Percentiles rank a stretch among this genome's conserved stretches.
phyloP scores from a whole-genome alignment of 192 early-diverging fungal species.

The Spizellomyces sp. region DNA sequence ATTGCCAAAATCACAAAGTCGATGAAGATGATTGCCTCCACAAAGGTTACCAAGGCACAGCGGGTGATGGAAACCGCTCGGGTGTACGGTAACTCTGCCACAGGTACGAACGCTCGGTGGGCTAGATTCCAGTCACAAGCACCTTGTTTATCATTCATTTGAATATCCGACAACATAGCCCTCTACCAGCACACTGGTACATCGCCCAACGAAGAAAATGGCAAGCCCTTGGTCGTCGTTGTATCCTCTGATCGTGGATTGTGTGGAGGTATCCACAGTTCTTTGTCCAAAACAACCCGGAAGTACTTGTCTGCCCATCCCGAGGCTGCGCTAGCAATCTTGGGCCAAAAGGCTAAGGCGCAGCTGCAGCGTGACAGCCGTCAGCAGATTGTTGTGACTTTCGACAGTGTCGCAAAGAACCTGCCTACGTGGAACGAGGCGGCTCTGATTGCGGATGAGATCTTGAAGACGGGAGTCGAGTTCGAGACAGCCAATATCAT shows the following conservation, averaged over 20 bases:
- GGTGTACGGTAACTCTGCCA: conserved; percentile 65
- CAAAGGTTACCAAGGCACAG: conserved; percentile 92
- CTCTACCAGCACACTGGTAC: conserved; percentile 73
- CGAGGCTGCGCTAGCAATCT: conserved; percentile 63
- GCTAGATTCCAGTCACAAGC: background rate
- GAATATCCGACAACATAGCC: conserved; percentile 43
- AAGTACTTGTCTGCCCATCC: conserved; percentile 59
- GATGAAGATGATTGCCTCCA: conserved; percentile 99
- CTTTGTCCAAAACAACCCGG: conserved; percentile 83
- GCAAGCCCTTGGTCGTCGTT: conserved; percentile 75
- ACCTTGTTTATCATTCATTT: background rate
- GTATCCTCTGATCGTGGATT: conserved; percentile 97
- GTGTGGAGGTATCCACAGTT: conserved; percentile 98
- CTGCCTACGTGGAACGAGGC: conserved; percentile 89
- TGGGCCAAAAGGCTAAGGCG: conserved; percentile 89
- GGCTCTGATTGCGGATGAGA: conserved; percentile 75
- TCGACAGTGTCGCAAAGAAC: conserved; percentile 90
- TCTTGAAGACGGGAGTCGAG: conserved; percentile 53
- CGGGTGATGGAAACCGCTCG: conserved; percentile 87
- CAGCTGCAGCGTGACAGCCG: conserved; percentile 82
- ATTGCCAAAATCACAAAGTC: conserved; percentile 99
- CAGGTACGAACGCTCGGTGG: conserved; percentile 48
- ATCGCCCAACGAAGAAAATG: conserved; percentile 63
- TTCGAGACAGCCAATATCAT: conserved; percentile 78
- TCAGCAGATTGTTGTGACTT: conserved; percentile 78